Evolutionary conservation across 257 asterid species (phyloP).

Genomic region (Parsonsia alboflavescens): DNA sequence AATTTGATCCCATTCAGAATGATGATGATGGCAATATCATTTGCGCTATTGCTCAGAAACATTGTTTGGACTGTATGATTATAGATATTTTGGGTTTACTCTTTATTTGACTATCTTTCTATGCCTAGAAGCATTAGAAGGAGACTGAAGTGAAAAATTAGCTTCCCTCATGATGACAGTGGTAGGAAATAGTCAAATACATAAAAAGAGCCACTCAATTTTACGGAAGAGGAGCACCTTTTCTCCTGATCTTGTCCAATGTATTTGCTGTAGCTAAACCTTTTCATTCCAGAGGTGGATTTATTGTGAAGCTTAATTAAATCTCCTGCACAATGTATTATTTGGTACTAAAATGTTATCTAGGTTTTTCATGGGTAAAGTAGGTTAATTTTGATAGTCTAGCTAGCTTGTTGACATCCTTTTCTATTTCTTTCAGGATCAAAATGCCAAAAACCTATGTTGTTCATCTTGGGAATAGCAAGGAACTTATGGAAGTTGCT

Average conservation of each 20-base stretch:
- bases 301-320: neutral
- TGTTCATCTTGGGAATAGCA: slow-evolving; percentile 98
- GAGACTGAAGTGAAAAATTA: neutral
- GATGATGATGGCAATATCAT: neutral
- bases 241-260: neutral
- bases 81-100: neutral
- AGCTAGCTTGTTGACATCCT: neutral
- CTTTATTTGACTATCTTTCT: neutral
- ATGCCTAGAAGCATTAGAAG: neutral
- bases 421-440: slow-evolving; percentile 39
- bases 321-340: neutral
- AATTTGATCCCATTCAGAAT: neutral
- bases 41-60: neutral
- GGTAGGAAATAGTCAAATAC: neutral
- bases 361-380: neutral
- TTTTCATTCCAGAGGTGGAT: neutral
- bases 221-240: neutral
- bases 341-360: neutral
- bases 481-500: slow-evolving; percentile 87
- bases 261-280: neutral
- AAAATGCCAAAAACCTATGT: slow-evolving; percentile 91
- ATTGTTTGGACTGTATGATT: neutral
- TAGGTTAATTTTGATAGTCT: neutral
- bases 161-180: neutral
- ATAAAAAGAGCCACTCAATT: neutral